Conservation (phyloP, 768 basidiomycete genomes). For the Boletus rubroflammeus region DNA sequence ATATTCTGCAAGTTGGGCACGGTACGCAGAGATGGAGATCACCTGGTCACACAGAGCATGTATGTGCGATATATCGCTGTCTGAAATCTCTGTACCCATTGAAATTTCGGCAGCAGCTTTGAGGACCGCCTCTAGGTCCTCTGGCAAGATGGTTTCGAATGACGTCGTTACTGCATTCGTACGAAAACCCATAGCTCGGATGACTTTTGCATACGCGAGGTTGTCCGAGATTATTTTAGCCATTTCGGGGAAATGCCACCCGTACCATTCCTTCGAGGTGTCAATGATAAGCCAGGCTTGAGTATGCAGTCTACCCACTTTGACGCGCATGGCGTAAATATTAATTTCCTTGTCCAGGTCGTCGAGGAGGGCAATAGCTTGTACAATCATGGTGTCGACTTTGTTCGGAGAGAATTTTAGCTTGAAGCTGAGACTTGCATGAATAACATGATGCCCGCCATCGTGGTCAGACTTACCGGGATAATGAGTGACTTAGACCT, state of each 20-base stretch:
- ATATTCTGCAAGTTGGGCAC: constrained; percentile 93
- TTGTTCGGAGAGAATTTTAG: constrained; percentile 99
- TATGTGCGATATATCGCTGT: constrained; percentile 95
- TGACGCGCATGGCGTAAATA: constrained; percentile 98
- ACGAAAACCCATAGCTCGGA: constrained; percentile 94
- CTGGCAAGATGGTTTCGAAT: constrained; percentile 88
- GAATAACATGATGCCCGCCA: constrained; percentile 2
- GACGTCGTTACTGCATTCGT: constrained; percentile 87
- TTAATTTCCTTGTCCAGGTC: constrained; percentile 99
- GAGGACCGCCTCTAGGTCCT: constrained; percentile 92
- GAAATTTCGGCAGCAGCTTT: constrained; percentile 97
- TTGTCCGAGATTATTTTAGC: constrained; percentile 98
- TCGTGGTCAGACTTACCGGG: constrained; percentile 53
- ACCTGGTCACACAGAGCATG: constrained; percentile 97
- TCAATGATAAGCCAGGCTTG: background rate
- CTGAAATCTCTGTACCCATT: constrained; percentile 99
- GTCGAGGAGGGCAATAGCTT: constrained; percentile 95
- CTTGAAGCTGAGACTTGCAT: constrained; percentile 70
- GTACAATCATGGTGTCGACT: constrained; percentile 99
- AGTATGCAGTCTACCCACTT: constrained; percentile 51
- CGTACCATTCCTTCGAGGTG: constrained; percentile 90
- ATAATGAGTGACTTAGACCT: constrained; percentile 95
- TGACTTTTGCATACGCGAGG: constrained; percentile 92
- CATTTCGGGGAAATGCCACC: constrained; percentile 99
- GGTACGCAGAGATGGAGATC: constrained; percentile 93